Conservation (phyloP, 148 eudicot genomes). For the Diospyros kaki region DNA sequence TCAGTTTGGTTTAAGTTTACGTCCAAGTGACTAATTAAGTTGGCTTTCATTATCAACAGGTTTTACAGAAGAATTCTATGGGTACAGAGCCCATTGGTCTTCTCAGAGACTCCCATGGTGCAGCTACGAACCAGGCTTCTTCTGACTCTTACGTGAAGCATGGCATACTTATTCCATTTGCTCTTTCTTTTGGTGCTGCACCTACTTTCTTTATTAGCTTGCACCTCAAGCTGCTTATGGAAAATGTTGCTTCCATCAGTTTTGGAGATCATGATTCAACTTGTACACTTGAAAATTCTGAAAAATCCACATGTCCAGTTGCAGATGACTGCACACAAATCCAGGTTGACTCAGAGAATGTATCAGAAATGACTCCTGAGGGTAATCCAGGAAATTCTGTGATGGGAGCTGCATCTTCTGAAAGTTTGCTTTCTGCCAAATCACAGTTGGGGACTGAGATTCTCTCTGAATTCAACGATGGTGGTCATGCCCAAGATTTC, state of each 20-base stretch:
- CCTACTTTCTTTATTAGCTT: constrained; percentile 62
- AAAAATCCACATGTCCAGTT: constrained; percentile 10
- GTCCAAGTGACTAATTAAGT: background rate
- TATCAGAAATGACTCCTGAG: constrained; percentile 20
- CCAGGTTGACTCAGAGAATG: constrained; percentile 19
- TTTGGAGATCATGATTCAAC: constrained; percentile 31
- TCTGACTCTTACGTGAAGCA: constrained; percentile 29
- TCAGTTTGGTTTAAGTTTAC: background rate
- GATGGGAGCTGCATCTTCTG: constrained; percentile 18
- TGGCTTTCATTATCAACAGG: constrained; percentile 33
- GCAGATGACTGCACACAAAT: constrained; percentile 16
- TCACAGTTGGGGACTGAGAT: constrained; percentile 3
- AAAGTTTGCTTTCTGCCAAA: constrained; percentile 15
- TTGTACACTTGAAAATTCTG: constrained; percentile 31
- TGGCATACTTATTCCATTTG: constrained; percentile 48
- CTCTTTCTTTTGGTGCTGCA: constrained; percentile 68
- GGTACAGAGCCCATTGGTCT: constrained; percentile 23
- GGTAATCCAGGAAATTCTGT: constrained; percentile 20
- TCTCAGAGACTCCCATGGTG: constrained; percentile 29
- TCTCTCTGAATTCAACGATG: constrained; percentile 20
- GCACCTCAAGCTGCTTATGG: constrained; percentile 77
- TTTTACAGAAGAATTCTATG: constrained; percentile 26
- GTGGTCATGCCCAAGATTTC: constrained; percentile 19
- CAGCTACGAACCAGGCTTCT: constrained; percentile 25
- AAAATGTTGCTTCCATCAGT: constrained; percentile 46